Conservation (phyloP, 345 rosid genomes). For the Murraya paniculata region DNA sequence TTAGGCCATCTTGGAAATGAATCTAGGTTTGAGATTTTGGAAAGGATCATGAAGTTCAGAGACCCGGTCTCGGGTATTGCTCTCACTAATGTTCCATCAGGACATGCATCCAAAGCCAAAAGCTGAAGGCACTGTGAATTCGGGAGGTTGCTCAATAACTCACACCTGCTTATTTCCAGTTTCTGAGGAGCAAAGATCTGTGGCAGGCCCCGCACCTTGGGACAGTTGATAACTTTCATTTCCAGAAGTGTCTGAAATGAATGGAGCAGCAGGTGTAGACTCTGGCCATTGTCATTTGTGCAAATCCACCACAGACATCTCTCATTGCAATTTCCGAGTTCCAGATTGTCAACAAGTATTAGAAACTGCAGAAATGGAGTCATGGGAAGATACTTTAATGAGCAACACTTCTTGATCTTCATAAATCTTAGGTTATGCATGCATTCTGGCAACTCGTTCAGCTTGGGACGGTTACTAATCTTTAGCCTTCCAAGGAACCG, state of each 20-base stretch:
- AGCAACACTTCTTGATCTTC: slow-evolving; percentile 21
- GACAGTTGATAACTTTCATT: slow-evolving; percentile 5
- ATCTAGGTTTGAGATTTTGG: slow-evolving; percentile 15
- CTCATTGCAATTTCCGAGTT: slow-evolving; percentile 13
- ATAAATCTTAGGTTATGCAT: neutral
- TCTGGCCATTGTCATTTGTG: neutral
- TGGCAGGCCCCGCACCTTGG: slow-evolving; percentile 8
- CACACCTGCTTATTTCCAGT: slow-evolving; percentile 2
- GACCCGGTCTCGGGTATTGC: slow-evolving; percentile 4
- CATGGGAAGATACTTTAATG: slow-evolving; percentile 16
- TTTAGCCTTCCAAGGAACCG: neutral
- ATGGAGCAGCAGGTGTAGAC: neutral
- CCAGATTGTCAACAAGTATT: slow-evolving; percentile 14
- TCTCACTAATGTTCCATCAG: neutral
- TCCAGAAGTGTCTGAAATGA: neutral
- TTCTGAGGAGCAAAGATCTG: slow-evolving; percentile 5
- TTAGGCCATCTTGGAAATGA: slow-evolving; percentile 23
- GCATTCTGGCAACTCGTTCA: neutral
- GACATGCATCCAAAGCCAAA: neutral
- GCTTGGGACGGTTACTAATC: slow-evolving; percentile 14
- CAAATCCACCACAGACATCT: fast-evolving
- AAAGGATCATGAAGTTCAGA: slow-evolving; percentile 5
- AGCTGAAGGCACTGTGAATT: neutral
- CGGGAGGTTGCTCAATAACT: neutral
- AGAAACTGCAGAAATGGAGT: slow-evolving; percentile 4